Base-by-base conservation (phyloP, 169 alveolate species). In the Plasmodium vivax region DNA sequence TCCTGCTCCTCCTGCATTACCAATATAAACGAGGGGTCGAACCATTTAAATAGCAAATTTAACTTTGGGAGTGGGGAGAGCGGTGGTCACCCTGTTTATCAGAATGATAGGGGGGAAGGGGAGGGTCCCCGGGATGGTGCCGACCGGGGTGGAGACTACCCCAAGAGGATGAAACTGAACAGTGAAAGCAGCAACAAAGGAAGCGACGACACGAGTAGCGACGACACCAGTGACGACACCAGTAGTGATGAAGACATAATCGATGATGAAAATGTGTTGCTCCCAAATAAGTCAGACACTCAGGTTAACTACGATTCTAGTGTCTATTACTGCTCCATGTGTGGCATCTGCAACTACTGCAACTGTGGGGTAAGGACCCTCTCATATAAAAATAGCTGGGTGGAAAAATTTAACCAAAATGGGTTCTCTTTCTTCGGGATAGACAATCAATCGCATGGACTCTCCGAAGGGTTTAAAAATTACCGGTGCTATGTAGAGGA, bases 361-460 rank as follows among this genome's bases (percentile, higher is more conserved):
- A 85, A 73, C 62, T 85, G 93, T 85, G 93, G 93, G 30, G 68
- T 14, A 23, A 74, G 93, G 51, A 85, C 96, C 36, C 91, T 94
- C 23, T 79, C 93, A 2, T 95, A 96, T 90, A 96, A 96, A 77
- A 96, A 96, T 38, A 92, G 96, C 73, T 96, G 95, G 94, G 83
- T 96, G 9, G 94, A 96, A 45, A 93, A 79, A 58, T 81, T 96
- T 27, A 96, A 96, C 74, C 68, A 95, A 27, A 83, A 95, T 45
- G 95, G 95, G 8, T 96, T 91, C 83, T 88, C 94, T 0, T 93
- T 93, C 58, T 94, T 95, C 45, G 96, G 96, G 0, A 93, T 96
- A 19, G 97, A 96, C 77, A 95, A 84, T 34, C 97, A 96, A 72
- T 95, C 97, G 3, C 96, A 95, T 23, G 97, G 97, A 16, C 36